Conservation (phyloP, 768 basidiomycete species). For the Mycena kentingensis region DNA sequence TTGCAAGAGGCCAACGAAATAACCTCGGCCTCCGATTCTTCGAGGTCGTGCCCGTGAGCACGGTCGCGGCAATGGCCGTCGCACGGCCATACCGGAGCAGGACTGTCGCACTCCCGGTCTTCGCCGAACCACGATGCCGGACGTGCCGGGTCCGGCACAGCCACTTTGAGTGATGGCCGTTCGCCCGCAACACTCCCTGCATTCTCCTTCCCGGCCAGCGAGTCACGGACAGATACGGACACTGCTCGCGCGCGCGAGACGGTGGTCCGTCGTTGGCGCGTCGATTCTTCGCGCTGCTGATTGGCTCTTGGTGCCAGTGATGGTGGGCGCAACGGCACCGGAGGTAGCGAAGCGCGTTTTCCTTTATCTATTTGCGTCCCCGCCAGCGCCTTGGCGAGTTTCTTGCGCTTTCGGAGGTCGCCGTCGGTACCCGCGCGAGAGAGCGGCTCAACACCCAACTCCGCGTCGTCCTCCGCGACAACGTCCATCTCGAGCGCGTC, state of each 20-base stretch:
- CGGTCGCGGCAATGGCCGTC: conserved; percentile 11
- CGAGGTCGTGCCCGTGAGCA: conserved; percentile 1
- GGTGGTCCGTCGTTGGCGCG: conserved; percentile 15
- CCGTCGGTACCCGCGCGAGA: conserved; percentile 11
- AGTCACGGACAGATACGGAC: conserved; percentile 3
- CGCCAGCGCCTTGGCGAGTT: background rate
- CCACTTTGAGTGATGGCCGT: conserved; percentile 4
- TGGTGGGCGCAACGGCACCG: background rate
- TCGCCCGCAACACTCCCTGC: background rate
- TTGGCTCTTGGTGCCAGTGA: background rate
- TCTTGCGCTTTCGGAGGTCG: background rate
- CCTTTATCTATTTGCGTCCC: background rate
- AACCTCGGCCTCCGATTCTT: conserved; percentile 15
- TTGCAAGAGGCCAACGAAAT: conserved; percentile 21
- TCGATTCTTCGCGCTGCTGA: background rate
- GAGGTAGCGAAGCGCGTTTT: conserved; percentile 15
- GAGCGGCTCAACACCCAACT: background rate
- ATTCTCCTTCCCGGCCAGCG: background rate
- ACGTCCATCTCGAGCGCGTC: conserved; percentile 9
- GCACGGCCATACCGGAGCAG: conserved; percentile 14
- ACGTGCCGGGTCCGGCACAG: conserved; percentile 3
- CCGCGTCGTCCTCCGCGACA: background rate
- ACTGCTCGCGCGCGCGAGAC: conserved; percentile 15
- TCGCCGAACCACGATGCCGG: conserved; percentile 12
- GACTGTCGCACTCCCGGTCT: conserved; percentile 16